These are phyloP conservation scores for Entelexis paramagnoliae DNA, from an alignment of 1,139 yeast genomes.

Conservation along the genomic window DNA sequence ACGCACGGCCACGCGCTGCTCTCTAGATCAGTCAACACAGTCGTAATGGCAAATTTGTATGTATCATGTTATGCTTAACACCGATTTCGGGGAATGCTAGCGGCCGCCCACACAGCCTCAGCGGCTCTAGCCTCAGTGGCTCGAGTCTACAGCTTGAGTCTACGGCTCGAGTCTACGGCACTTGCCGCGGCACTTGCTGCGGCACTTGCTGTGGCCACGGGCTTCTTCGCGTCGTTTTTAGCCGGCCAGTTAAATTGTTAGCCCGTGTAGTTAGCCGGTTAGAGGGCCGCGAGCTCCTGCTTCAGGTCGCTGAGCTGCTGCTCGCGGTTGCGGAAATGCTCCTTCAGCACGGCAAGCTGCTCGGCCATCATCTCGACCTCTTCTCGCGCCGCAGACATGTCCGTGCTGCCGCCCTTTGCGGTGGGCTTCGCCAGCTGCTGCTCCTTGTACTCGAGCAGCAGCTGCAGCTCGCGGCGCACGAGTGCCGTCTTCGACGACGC, in stretches of 20 bases:
- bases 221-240: too few species aligned
- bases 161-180: too few species aligned
- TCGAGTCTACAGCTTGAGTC: too few species aligned
- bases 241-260: too few species aligned
- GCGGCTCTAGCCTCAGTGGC: too few species aligned
- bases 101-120: too few species aligned
- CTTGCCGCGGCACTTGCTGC: too few species aligned
- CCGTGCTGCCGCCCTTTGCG: constrained; percentile 19
- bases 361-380: constrained; percentile 56
- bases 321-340: constrained; percentile 44
- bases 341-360: constrained; percentile 54
- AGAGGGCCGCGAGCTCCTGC: constrained; percentile 34
- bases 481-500: constrained; percentile 33
- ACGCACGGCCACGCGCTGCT: not conserved
- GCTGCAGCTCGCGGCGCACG: constrained; percentile 68
- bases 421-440: constrained; percentile 34
- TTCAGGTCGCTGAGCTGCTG: constrained; percentile 42
- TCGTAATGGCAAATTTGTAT: not conserved
- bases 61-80: not conserved
- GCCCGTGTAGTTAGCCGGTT: too few species aligned
- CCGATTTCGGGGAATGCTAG: too few species aligned
- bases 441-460: constrained; percentile 65
- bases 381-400: constrained; percentile 33
- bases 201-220: too few species aligned
- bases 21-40: not conserved